Evolutionary conservation across 257 asterid genomes (phyloP), one percentile per base, ranked within the genome.

Genomic region (Rubia yunnanensis): DNA sequence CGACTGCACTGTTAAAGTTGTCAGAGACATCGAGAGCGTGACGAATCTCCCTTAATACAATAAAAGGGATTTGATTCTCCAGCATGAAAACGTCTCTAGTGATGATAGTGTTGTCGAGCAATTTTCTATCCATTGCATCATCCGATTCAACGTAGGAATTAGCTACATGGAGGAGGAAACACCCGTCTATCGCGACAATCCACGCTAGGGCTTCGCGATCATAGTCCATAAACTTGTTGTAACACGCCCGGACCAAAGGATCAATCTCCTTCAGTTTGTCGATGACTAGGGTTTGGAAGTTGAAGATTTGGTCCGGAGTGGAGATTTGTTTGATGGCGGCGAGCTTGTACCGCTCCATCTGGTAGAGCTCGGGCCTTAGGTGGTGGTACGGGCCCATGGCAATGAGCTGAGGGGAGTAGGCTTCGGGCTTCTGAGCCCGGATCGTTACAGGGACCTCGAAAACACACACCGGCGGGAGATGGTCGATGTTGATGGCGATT

Each of bases 331-430:
- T 69, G 31, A 72, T 67, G 9, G 79, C 83, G 1, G 79, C 66
- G 10, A 84, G 79, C 61, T 84, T 84, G 64, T 69, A 49, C 62
- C 82, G 71, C 68, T 81, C 85, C 82, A 76, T 73, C 2, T 31
- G 78, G 66, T 75, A 75, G 26, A 81, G 63, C 8, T 79, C 85
- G 22, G 81, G 85, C 10, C 83, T 63, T 1, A 79, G 44, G 53
- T 79, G 86, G 56, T 81, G 89, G 63, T 79, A 84, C 0, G 87
- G 87, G 17, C 89, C 87, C 18, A 84, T 63, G 1, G 82, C 81
- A 0, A 81, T 20, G 10, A 52, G 52, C 35, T 71, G 85, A 44
- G 87, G 89, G 10, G 71, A 13, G 54, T 79, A 84, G 7, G 79
- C 81, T 49, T 84, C 82, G 61, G 79, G 85, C 35, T 81, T 76